Base-by-base conservation (phyloP, 2,329 filamentous ascomycete genomes). In the Xylariaceae sp. region DNA sequence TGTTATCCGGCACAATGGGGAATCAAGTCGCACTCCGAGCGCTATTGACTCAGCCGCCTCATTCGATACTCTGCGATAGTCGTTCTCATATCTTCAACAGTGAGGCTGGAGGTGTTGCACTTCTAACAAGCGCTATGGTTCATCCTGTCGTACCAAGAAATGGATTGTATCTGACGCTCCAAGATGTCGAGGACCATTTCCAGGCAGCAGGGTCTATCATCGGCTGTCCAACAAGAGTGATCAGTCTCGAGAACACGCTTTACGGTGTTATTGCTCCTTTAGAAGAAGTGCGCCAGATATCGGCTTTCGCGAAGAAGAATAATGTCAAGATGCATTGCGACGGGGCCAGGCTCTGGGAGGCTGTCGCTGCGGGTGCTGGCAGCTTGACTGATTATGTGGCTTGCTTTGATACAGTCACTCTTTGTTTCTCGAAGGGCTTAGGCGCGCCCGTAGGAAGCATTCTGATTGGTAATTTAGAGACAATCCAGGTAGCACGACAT, bases 1-100 rank as follows among this genome's bases (percentile, higher is more conserved):
- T 96, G 48, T 76, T 95, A 51, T 94, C 89, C 0, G 92, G 92
- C 3, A 96, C 91, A 5, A 96, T 96, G 90, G 90, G 90, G 38
- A 96, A 96, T 70, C 90, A 96, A 67, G 75, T 96, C 15, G 85
- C 87, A 0, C 77, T 96, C 39, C 83, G 91, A 36, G 79, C 87
- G 1, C 86, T 94, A 51, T 77, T 96, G 12, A 79, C 75, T 1
- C 86, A 89, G 52, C 90, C 91, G 12, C 92, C 92, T 0, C 83
- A 95, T 66, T 80, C 81, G 7, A 81, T 96, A 5, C 72, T 96
- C 9, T 89, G 87, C 59, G 91, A 96, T 65, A 75, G 84, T 55
- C 80, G 89, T 32, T 81, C 83, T 5, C 92, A 96, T 65, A 87
- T 96, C 50, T 74, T 89, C 49, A 75, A 83, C 38, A 83, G 78